Percentiles rank a stretch among this genome's conserved stretches.
phyloP scores from a whole-genome alignment of 345 rosid genomes.

The Citrus cavaleriei region DNA sequence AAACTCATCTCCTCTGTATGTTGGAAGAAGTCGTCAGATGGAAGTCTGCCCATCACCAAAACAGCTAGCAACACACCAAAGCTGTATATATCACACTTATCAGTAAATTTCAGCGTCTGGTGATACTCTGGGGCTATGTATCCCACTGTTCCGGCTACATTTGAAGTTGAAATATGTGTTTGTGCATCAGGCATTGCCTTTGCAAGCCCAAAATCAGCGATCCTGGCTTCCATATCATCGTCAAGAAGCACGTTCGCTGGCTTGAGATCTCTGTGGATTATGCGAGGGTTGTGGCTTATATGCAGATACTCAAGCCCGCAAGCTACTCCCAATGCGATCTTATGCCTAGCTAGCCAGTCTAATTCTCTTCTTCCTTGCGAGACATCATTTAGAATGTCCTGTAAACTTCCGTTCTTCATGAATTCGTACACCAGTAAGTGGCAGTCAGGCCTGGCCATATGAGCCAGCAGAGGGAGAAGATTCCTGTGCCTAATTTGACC shows the following conservation, averaged over 20 bases:
- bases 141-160: constrained; percentile 84
- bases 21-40: constrained; percentile 84
- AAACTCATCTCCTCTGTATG: constrained; percentile 60
- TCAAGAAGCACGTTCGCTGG: constrained; percentile 88
- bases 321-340: constrained; percentile 72
- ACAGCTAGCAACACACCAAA: constrained; percentile 79
- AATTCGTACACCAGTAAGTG: constrained; percentile 77
- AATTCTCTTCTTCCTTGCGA: constrained; percentile 45
- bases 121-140: constrained; percentile 89
- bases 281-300: constrained; percentile 50
- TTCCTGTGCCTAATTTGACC: constrained; percentile 84
- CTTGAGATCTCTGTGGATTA: constrained; percentile 87
- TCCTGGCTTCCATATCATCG: constrained; percentile 89
- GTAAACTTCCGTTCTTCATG: constrained; percentile 96
- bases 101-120: constrained; percentile 82
- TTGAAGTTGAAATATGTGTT: constrained; percentile 60
- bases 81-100: constrained; percentile 81
- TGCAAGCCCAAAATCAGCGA: constrained; percentile 88
- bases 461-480: constrained; percentile 78
- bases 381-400: constrained; percentile 47
- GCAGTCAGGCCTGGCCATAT: constrained; percentile 65
- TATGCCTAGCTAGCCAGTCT: constrained; percentile 70
- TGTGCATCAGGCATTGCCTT: constrained; percentile 67
- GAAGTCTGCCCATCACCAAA: constrained; percentile 76
- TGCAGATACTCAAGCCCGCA: constrained; percentile 92